Evolutionary conservation across 805 yeast species (phyloP), one percentile per base, ranked within the genome.

Genomic region (Candida oleophila): DNA sequence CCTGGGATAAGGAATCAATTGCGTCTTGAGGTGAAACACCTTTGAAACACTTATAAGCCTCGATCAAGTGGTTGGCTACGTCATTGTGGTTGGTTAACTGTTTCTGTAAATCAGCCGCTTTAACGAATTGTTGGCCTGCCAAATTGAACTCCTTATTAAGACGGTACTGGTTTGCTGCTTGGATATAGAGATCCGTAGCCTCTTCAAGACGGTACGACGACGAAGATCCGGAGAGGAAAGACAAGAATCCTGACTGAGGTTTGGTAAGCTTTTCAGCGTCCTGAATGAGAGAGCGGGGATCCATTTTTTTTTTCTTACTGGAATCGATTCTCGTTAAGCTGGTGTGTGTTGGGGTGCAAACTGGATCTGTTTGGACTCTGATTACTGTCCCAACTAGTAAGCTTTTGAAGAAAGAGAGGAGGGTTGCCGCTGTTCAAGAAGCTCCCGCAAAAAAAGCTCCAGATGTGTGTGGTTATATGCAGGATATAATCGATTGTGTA

Each of bases 151-250:
- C 87, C 59, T 87, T 88, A 55, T 81, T 83, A 48, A 94, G 68
- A 51, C 91, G 80, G 71, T 83, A 94, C 22, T 81, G 77, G 60
- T 92, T 94, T n/a, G 95, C 99, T 2, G 99, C 99, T 65, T 91
- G 95, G 19, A 85, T 75, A 61, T 84, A 92, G 22, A 89, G 68
- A 53, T 94, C 99, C 2, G 91, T 85, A 3, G 99, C 98, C 53
- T 94, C 99, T 62, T 94, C 99, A 44, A 73, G 79, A 50, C 88
- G 78, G 51, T 78, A 76, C 2, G 82, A 69, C 30, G 77, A 75
- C 8, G 85, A 76, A 1, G 85, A 77, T 3, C 92, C 86, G 44
- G 89, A 77, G 18, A 86, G 58, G 47, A 71, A 65, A 50, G 81
- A 78, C 54, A 91, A 79, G 50, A 87, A 77, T 3, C 96, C 95